phyloP scores from a whole-genome alignment of 495 filamentous ascomycete species.

The Aspergillus wentii region DNA sequence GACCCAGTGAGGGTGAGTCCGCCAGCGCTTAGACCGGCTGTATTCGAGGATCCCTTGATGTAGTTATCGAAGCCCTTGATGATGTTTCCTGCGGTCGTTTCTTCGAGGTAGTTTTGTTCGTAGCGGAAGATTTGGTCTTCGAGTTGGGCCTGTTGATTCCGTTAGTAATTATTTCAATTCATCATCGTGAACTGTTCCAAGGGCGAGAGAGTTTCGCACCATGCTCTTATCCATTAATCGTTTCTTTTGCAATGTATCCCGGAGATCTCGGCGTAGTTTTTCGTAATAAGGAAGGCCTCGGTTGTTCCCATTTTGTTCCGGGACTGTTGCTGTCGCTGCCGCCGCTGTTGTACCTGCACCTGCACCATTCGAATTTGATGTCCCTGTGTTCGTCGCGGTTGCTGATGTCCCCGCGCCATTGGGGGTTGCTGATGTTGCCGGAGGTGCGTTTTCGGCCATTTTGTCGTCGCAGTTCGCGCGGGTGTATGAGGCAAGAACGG shows the following conservation, averaged over 20 bases:
- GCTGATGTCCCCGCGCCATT: slow-evolving; percentile 14
- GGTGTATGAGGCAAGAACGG: too few species aligned
- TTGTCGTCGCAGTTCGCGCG: too few species aligned
- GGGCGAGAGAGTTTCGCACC: slow-evolving; percentile 30
- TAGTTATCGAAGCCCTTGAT: slow-evolving; percentile 97
- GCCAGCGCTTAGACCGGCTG: slow-evolving; percentile 24
- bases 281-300: slow-evolving; percentile 66
- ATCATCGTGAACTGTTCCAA: too few species aligned
- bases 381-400: too few species aligned
- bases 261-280: slow-evolving; percentile 63
- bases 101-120: slow-evolving; percentile 86
- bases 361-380: too few species aligned
- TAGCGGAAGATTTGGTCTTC: slow-evolving; percentile 83
- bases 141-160: slow-evolving; percentile 42
- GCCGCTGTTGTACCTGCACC: slow-evolving; percentile 9
- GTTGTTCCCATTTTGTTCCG: slow-evolving; percentile 3
- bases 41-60: slow-evolving; percentile 71
- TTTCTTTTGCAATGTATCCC: slow-evolving; percentile 64
- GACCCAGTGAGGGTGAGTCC: slow-evolving; percentile 38
- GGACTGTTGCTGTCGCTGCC: background rate
- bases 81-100: slow-evolving; percentile 87
- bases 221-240: slow-evolving; percentile 61
- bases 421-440: slow-evolving; percentile 16
- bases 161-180: too few species aligned
- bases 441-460: slow-evolving; percentile 52